Evolutionary conservation across 257 asterid genomes (phyloP), one percentile per base, ranked within the genome.

Genomic region (Solanum neorickii): DNA sequence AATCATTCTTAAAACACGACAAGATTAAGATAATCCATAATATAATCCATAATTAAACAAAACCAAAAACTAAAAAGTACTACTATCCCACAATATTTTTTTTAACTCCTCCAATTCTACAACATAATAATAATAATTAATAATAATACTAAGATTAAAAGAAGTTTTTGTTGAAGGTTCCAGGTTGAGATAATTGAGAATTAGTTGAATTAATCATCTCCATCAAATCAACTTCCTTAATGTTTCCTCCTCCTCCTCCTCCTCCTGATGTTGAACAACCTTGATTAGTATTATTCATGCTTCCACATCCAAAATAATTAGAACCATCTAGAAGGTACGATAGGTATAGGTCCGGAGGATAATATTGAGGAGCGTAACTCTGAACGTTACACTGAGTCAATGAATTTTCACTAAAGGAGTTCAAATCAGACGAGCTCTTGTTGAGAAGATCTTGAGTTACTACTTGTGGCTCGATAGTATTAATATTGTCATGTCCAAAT

Each of bases 191-290:
- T 82, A 84, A 86, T 18, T 86, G 90, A 47, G 87, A 83, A 80
- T 83, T 66, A 62, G 70, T 77, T 66, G 91, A 87, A 80, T 33
- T 33, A 8, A 87, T 46, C 88, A 88, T 83, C 83, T 92, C 90
- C 49, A 90, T 84, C 87, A 86, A 87, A 83, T 89, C 88, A 73
- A 86, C 69, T 72, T 86, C 91, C 88, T 35, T 77, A 20, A 70
- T 88, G 82, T 83, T 90, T 47, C 66, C 44, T 47, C 66, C 44
- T n/a, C 82, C 87, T 2, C 66, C 27, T 25, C 27, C 27, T 25
- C 27, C 44, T n/a, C 82, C 87, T 2, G 83, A 60, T 7, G 83
- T 47, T 65, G 89, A 44, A n/a, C 77, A 44, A 12, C 52, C 46
- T 44, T 23, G 86, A 70, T 35, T 60, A n/a, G 85, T 62, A n/a